A percentile compares a stretch with the other conserved stretches of the same genome.
Evolutionary conservation across 1,284 basidiomycete genomes (phyloP).

Genomic region (Sanguinoderma infundibulare): DNA sequence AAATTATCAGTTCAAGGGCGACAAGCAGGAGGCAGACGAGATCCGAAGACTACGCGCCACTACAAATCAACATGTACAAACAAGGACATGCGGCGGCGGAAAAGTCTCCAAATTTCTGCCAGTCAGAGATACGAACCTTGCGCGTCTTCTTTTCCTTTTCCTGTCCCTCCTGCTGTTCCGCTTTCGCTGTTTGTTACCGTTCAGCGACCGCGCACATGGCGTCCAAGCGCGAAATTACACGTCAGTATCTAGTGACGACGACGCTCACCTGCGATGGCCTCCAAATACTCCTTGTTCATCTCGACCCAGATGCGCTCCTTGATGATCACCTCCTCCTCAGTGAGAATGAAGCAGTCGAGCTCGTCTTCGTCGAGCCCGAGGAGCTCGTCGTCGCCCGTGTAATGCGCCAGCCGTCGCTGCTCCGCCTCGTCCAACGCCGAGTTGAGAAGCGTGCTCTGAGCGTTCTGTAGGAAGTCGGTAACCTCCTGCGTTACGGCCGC

Average conservation of each 20-base stretch:
- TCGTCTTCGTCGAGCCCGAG: slow-evolving; percentile 92
- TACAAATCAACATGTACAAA: slow-evolving; percentile 22
- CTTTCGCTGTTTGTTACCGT: slow-evolving; percentile 62
- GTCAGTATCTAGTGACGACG: slow-evolving; percentile 16
- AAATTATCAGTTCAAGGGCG: background rate
- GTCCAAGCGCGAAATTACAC: slow-evolving; percentile 5
- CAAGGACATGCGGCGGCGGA: slow-evolving; percentile 16
- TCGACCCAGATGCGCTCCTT: slow-evolving; percentile 98
- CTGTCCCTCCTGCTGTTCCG: slow-evolving; percentile 58
- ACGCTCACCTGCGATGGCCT: slow-evolving; percentile 81
- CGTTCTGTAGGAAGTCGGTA: slow-evolving; percentile 60
- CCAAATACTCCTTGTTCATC: slow-evolving; percentile 92
- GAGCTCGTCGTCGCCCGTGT: slow-evolving; percentile 65
- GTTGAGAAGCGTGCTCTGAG: slow-evolving; percentile 57
- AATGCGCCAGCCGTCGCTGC: slow-evolving; percentile 56
- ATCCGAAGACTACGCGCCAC: background rate
- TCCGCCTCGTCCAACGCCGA: slow-evolving; percentile 69
- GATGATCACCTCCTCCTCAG: slow-evolving; percentile 85
- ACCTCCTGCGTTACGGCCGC: slow-evolving; percentile 69
- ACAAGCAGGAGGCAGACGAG: background rate
- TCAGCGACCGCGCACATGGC: slow-evolving; percentile 42
- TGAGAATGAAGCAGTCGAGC: slow-evolving; percentile 84
- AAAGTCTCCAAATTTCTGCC: slow-evolving; percentile 27
- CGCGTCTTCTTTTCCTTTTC: slow-evolving; percentile 58
- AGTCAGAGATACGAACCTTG: slow-evolving; percentile 68